Evolutionary conservation across 2,329 filamentous ascomycete species (phyloP), one percentile per base, ranked within the genome.

Genomic region (Penicillium hesseltinei): DNA sequence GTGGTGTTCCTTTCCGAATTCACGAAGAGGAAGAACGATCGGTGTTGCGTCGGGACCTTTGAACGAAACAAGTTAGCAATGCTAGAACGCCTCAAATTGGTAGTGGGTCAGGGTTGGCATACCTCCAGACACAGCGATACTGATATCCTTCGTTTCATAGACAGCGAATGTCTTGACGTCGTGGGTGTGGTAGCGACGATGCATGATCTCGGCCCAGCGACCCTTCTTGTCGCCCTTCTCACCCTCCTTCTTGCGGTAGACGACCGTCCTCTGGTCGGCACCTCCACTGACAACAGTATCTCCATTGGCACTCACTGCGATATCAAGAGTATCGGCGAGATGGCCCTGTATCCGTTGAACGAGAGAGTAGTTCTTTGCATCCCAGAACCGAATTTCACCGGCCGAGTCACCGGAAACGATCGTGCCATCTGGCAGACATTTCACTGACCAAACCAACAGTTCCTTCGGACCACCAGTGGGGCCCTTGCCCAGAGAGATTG

Each of bases 381-480:
- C 91, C 89, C 92, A 99, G 70, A 97, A 90, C 63, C 91, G 88
- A 40, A 99, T 82, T 71, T 97, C 92, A 33, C 94, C 94, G 5
- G 92, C 92, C 3, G 94, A 97, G 73, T 99, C 94, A 50, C 91
- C 94, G 2, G 92, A 96, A 13, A 97, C 88, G 60, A 99, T 94
- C 64, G 94, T 91, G 49, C 92, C 92, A 68, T 90, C 89, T 10
- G 89, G 85, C 33, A 97, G 81, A 69, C 89, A 91, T 75, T 92
- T 96, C 61, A 99, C 88, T 51, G 91, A 88, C 94, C 94, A 99
- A 15, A 96, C 89, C 50, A 97, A 86, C 56, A 92, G 88, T 63
- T 96, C 89, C 74, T 90, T 93, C 19, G 89, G 85, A 7, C 90
- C 90, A 44, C 89, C 90, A 8, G 80, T 79, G 11, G 91, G 81